Base-by-base conservation (phyloP, 2,329 filamentous ascomycete genomes). In the Aspergillus oerlinghausenensis region DNA sequence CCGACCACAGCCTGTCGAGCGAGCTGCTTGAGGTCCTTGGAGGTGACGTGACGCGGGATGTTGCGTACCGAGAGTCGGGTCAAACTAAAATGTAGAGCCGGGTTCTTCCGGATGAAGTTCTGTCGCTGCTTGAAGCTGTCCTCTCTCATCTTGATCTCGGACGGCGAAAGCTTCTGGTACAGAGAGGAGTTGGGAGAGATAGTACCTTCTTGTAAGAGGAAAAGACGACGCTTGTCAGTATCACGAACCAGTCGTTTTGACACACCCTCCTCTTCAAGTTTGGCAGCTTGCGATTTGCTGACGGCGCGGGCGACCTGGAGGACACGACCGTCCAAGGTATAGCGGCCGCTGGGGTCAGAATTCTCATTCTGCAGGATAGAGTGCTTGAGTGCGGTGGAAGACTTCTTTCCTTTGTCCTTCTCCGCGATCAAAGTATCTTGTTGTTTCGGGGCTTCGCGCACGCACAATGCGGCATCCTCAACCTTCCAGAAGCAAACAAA, bases 11-110 rank as follows among this genome's bases (percentile, higher is more conserved):
- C 94, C 72, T 94, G 85, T 62, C 94, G 86, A 10, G 94, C 94
- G 49, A 99, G 83, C 45, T 90, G 88, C 73, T 99, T 99, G 51
- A 99, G 82, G 54, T 90, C 89, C 74, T 96, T 97, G 25, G 90
- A 89, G 25, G 83, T 87, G 61, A 97, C 81, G 69, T 88, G 86
- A 60, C 89, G 86, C 2, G 94, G 94, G 4, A 99, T 82, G 70
- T 99, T 99, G 65, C 94, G 90, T 55, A 99, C 79, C 1, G 93
- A 93, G 32, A 99, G 84, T 67, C 94, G 89, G 7, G 92, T 96
- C 52, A 99, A 80, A 72, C 89, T 94, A 53, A 99, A 76, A 73
- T 97, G 90, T 35, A 99, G 80, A 50, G 87, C 88, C 0, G 94
- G 93, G 72, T 99, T 99, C 73, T 83, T 86, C 77, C 97, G 89